These are phyloP conservation scores for Clausena lansium DNA, from an alignment of 345 rosid genomes.

Conservation along the genomic window DNA sequence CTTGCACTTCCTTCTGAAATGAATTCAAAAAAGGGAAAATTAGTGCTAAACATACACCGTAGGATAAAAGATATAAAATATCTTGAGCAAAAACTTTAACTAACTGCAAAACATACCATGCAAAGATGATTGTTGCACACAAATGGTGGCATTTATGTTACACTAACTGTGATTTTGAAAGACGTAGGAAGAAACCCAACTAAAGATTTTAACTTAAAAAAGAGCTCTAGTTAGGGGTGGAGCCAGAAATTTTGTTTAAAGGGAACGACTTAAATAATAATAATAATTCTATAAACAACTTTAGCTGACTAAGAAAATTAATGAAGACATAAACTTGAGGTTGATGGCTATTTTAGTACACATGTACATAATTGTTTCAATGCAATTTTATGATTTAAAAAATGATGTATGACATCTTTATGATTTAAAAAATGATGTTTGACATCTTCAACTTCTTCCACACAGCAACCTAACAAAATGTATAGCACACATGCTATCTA, in stretches of 20 bases:
- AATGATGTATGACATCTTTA: background rate
- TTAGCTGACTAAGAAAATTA: background rate
- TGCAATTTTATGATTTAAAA: background rate
- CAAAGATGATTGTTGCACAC: background rate
- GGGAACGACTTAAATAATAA: background rate
- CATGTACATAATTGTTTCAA: background rate
- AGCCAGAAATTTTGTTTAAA: background rate
- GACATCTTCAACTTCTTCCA: background rate
- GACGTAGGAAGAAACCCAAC: background rate
- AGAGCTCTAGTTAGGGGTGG: background rate
- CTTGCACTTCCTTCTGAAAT: constrained; percentile 27
- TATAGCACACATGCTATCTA: background rate
- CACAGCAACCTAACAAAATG: background rate
- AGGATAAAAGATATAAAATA: background rate
- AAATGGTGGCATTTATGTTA: background rate
- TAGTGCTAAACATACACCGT: background rate
- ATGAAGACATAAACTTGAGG: background rate
- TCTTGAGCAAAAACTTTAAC: background rate
- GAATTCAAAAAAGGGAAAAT: background rate
- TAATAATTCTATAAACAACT: background rate
- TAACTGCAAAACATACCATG: background rate
- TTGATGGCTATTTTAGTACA: background rate
- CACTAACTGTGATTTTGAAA: background rate
- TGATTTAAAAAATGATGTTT: background rate
- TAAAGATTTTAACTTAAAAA: background rate